A percentile compares a stretch with the other conserved stretches of the same genome.
Evolutionary conservation across 2,329 filamentous ascomycete species (phyloP).

Genomic region (Chrysosporium queenslandicum): DNA sequence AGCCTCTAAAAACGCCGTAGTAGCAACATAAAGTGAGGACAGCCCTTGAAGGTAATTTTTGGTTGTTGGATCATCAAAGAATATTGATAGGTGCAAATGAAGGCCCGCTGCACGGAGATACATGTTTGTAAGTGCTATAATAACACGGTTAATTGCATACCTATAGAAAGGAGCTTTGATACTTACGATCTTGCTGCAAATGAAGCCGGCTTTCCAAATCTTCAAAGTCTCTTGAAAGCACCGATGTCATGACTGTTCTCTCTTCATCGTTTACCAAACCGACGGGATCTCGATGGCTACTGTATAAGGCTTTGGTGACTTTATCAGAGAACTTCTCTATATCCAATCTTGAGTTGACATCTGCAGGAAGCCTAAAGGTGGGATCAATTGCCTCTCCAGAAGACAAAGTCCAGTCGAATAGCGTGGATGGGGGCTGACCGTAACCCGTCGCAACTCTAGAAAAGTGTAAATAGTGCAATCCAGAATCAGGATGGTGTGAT

Average conservation of each 20-base stretch:
- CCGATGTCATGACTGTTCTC: slow-evolving; percentile 36
- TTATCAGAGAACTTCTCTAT: slow-evolving; percentile 52
- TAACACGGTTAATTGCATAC: background rate
- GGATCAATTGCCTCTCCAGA: slow-evolving; percentile 36
- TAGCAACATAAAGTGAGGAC: slow-evolving; percentile 37
- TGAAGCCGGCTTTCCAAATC: slow-evolving; percentile 45
- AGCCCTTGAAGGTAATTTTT: slow-evolving; percentile 40
- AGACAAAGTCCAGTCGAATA: slow-evolving; percentile 50
- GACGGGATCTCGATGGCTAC: slow-evolving; percentile 46
- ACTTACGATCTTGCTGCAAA: slow-evolving; percentile 33
- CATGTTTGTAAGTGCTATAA: slow-evolving; percentile 36
- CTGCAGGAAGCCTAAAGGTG: slow-evolving; percentile 43
- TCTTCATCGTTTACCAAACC: slow-evolving; percentile 40
- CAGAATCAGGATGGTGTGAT: slow-evolving; percentile 15
- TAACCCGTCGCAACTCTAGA: slow-evolving; percentile 55
- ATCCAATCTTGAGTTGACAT: slow-evolving; percentile 43
- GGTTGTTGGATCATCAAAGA: slow-evolving; percentile 40
- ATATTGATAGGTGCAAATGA: slow-evolving; percentile 41
- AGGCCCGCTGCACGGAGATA: slow-evolving; percentile 40
- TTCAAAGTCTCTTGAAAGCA: slow-evolving; percentile 40
- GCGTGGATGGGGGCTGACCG: slow-evolving; percentile 54
- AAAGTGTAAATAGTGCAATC: background rate
- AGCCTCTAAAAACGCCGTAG: slow-evolving; percentile 39
- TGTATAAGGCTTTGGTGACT: slow-evolving; percentile 48
- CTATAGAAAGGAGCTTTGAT: background rate